Evolutionary conservation across 2,329 filamentous ascomycete species (phyloP).

Genomic region (Ilyonectria robusta): DNA sequence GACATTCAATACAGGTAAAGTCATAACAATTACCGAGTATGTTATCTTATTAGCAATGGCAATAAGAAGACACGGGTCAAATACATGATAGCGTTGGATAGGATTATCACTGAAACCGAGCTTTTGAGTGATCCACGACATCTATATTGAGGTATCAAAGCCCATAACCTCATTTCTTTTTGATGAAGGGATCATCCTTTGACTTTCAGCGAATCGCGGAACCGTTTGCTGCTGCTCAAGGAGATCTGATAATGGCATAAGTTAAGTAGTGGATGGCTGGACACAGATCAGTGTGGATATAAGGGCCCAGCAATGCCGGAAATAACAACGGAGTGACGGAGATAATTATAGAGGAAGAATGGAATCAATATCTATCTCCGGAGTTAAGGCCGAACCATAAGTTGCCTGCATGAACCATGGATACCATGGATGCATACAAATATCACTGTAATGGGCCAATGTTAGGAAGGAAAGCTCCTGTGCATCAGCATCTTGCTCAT

Average conservation of each 20-base stretch:
- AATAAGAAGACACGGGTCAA: too few relatives aligned
- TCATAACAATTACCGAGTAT: too few relatives aligned
- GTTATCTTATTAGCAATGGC: too few relatives aligned
- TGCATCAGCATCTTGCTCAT: background rate
- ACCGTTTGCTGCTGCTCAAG: background rate
- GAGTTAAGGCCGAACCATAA: background rate
- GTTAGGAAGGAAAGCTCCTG: background rate
- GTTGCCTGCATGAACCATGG: background rate
- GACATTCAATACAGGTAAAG: too few relatives aligned
- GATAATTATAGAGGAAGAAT: slow-evolving; percentile 5
- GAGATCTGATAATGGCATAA: background rate
- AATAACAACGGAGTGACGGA: background rate
- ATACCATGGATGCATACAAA: background rate
- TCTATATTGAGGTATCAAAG: too few relatives aligned
- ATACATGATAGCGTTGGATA: too few relatives aligned
- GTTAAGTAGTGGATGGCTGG: background rate
- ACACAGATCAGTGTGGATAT: background rate
- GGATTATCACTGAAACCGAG: too few relatives aligned
- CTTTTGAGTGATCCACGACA: too few relatives aligned
- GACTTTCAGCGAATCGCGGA: too few relatives aligned
- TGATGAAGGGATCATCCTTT: too few relatives aligned
- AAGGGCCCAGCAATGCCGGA: background rate
- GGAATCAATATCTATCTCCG: background rate
- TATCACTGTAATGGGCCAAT: background rate
- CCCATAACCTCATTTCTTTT: too few relatives aligned